Base-by-base conservation (phyloP, 2,329 filamentous ascomycete genomes). In the Erysiphe neolycopersici region DNA sequence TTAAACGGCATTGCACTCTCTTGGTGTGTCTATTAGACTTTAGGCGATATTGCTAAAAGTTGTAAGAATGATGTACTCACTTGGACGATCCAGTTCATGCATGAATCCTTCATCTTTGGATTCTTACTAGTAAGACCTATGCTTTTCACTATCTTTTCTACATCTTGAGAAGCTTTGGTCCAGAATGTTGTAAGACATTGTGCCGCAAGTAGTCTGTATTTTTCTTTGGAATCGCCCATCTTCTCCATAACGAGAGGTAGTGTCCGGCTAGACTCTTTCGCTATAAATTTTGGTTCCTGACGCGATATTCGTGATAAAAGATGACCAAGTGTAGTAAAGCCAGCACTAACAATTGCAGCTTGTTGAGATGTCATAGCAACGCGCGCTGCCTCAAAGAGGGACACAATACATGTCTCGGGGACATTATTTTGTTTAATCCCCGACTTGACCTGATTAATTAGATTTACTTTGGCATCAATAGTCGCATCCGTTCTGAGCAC, bases 361-460 rank as follows among this genome's bases (percentile, higher is more conserved):
- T 91, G 79, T 53, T 80, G 76, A 37, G 81, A 80, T 44, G 67
- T 64, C 50, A 87, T 78, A 47, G 82, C 79, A 43, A 74, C 63
- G 49, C 78, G 77, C 54, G 91, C 67, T 49, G 77, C 80, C 47
- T 94, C 83, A 61, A 93, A 91, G 49, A 93, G 72, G 46, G 72
- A 66, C 22, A 72, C 62, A 52, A 91, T 70, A 53, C 68, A 71
- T 44, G 62, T 61, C 50, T 91, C 82, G 47, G 83, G 82, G 39
- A 93, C 81, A 63, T 84, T 84, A 58, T 80, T 78, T 60, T 92
- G 84, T 60, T 93, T 93, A 66, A 93, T 93, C 58, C 75, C 72
- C 38, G 80, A 84, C 62, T 93, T 92, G 60, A 85, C 65, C 53
- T 65, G 67, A 47, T 74, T 80, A 52, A 93, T 71, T 44, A 71